Evolutionary conservation across 192 early-diverging fungal species (phyloP), one percentile per base, ranked within the genome.

Genomic region (Spinellus fusiger): DNA sequence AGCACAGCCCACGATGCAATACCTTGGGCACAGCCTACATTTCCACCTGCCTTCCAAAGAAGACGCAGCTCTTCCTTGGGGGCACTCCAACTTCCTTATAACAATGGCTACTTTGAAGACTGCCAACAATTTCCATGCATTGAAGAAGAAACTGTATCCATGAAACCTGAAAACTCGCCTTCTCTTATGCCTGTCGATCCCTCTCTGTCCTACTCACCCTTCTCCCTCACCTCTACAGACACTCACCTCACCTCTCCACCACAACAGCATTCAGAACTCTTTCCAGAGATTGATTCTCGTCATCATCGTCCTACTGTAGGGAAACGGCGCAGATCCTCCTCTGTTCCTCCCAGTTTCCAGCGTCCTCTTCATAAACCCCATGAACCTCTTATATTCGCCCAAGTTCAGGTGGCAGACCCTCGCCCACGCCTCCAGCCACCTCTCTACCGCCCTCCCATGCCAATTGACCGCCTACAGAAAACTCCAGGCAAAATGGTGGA

Each of bases 401-500:
- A 54, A 46, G 13, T 63, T 1, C 61, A 63, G 33, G 61, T 63
- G 5, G 54, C 61, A 0, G 61, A 63, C 40, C 61, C 61, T 29
- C 35, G 37, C 5, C 61, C 61, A 18, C 49, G n/a, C 20, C 49
- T 10, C 49, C 49, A 27, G 20, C 49, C 26, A 50, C 15, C 58
- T 47, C 44, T 46, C 20, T 61, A 52, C 18, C 69, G 54, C 25
- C 62, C 51, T 0, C 69, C 69, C 5, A 53, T 70, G 1, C 69
- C 55, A 12, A 70, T 70, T 8, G 62, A 64, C 25, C 22, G 69
- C 16, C 62, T 64, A 26, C 62, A 50, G 34, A 59, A 58, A 46
- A 59, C 52, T 2, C 52, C 46, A 23, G 53, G 51, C 37, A 32
- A 48, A 44, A 47, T 49, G 23, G 31, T 54, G 20, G 47, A 32